Percentiles rank a stretch among this genome's conserved stretches.
Conservation (phyloP, 1,139 yeast species). For the Kodamaea plutei region DNA sequence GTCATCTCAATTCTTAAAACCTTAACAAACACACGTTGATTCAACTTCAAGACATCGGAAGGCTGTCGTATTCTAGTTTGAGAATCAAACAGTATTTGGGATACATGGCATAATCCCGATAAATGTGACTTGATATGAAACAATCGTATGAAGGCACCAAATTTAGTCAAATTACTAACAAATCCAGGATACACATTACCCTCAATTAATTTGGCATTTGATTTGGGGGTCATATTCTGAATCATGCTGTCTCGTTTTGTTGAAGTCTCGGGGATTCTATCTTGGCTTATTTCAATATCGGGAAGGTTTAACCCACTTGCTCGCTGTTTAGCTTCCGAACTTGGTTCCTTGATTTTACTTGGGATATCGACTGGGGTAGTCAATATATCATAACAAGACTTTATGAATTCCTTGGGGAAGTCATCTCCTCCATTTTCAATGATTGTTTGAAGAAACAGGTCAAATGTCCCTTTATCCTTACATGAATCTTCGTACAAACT, state of each 20-base stretch:
- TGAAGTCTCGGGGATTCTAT: too few species aligned
- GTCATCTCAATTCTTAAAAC: constrained; percentile 42
- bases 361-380: background rate
- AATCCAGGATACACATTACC: constrained; percentile 55
- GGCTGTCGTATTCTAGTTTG: constrained; percentile 52
- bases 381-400: constrained; percentile 26
- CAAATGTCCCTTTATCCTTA: constrained; percentile 12
- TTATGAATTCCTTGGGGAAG: constrained; percentile 45
- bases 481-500: constrained; percentile 37
- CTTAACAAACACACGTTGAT: constrained; percentile 65
- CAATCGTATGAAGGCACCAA: constrained; percentile 72
- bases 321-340: background rate
- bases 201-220: constrained; percentile 21
- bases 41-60: constrained; percentile 49
- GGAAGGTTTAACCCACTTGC: too few species aligned
- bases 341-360: background rate
- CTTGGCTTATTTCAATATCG: too few species aligned
- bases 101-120: constrained; percentile 72
- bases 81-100: constrained; percentile 52
- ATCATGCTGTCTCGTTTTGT: background rate
- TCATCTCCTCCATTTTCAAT: constrained; percentile 62
- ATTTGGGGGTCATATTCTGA: background rate
- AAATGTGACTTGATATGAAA: constrained; percentile 21
- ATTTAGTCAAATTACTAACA: constrained; percentile 56
- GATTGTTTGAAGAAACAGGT: constrained; percentile 40